Evolutionary conservation across 441 rosid species (phyloP).

Genomic region (Raphanus hybrid): DNA sequence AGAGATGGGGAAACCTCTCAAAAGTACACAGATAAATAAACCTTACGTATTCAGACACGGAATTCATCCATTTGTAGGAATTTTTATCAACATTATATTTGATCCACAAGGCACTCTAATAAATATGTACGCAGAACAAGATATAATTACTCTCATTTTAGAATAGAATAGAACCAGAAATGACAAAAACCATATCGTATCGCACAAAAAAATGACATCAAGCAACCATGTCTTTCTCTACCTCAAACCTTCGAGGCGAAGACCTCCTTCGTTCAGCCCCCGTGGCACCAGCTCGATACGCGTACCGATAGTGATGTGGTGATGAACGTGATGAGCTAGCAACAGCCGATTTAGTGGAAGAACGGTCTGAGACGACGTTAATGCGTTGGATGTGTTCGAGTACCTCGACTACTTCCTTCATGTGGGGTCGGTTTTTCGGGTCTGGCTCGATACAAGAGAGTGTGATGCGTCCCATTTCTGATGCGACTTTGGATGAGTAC

Average conservation of each 20-base stretch:
- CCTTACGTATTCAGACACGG: too few relatives aligned
- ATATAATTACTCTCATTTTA: conserved; percentile 1
- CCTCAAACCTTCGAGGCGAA: neutral
- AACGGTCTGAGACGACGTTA: conserved; percentile 14
- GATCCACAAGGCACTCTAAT: neutral
- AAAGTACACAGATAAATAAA: neutral
- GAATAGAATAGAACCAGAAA: neutral
- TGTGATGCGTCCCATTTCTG: conserved; percentile 45
- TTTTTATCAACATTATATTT: neutral
- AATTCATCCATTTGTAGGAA: too few relatives aligned
- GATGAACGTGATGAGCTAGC: conserved; percentile 4
- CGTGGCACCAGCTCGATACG: neutral
- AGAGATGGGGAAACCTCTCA: neutral
- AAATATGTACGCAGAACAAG: neutral
- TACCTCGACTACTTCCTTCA: conserved; percentile 50
- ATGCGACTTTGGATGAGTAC: conserved; percentile 47
- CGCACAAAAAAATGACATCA: neutral
- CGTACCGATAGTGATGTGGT: neutral
- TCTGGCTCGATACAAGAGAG: conserved; percentile 47
- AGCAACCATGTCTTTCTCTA: conserved; percentile 1
- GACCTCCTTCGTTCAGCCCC: neutral
- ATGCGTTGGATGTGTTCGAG: conserved; percentile 44
- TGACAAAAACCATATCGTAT: neutral
- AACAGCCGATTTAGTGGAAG: conserved; percentile 15
- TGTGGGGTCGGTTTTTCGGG: conserved; percentile 56